These are phyloP conservation scores for Fusarium sp. DNA, from an alignment of 2,329 filamentous ascomycete genomes.

Conservation along the genomic window DNA sequence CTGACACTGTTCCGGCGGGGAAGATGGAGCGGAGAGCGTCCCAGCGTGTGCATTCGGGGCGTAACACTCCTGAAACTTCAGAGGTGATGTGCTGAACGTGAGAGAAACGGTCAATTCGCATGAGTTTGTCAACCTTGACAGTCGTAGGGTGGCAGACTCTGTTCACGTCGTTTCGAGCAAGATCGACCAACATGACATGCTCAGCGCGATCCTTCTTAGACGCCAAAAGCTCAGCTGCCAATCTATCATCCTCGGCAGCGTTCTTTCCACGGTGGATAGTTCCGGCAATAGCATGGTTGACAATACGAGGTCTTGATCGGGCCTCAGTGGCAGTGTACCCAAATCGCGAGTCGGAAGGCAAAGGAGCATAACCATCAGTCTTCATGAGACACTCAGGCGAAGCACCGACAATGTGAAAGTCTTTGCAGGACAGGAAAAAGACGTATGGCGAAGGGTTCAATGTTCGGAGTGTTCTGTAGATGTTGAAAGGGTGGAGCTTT, in stretches of 20 bases:
- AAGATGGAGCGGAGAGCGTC: conserved; percentile 97
- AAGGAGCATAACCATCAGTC: conserved; percentile 51
- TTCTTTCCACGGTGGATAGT: conserved; percentile 85
- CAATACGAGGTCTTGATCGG: conserved; percentile 82
- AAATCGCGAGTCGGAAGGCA: conserved; percentile 42
- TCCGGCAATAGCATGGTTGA: conserved; percentile 96
- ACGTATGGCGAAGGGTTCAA: conserved; percentile 98
- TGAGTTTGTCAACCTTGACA: conserved; percentile 90
- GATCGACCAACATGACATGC: conserved; percentile 97
- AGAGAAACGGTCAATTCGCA: conserved; percentile 94
- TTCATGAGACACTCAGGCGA: conserved; percentile 96
- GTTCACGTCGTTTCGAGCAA: conserved; percentile 96
- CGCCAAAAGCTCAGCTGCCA: conserved; percentile 71
- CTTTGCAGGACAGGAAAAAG: conserved; percentile 91
- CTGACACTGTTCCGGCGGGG: conserved; percentile 94
- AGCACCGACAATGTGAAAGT: conserved; percentile 95
- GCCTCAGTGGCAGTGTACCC: conserved; percentile 42
- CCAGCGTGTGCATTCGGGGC: conserved; percentile 86
- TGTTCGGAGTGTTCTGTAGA: conserved; percentile 95
- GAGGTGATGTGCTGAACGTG: conserved; percentile 98
- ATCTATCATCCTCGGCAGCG: conserved; percentile 82
- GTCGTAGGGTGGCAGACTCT: conserved; percentile 91
- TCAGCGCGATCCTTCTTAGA: conserved; percentile 87
- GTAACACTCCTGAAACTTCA: conserved; percentile 91
- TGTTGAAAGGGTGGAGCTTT: conserved; percentile 94